phyloP scores from a whole-genome alignment of 2,329 filamentous ascomycete genomes.

The Arachnomyces sp. region DNA sequence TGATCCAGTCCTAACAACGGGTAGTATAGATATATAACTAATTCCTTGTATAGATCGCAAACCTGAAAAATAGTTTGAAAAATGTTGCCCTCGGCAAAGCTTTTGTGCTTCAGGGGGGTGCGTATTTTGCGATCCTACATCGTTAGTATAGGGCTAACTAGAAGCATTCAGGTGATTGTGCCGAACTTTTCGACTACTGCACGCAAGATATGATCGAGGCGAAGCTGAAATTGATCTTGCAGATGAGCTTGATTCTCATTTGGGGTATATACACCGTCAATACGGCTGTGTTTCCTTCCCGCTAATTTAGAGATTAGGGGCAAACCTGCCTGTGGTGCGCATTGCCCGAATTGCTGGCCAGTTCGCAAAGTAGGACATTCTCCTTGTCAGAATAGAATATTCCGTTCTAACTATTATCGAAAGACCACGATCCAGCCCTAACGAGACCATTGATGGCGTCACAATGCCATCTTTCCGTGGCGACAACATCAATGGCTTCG shows the following conservation, averaged over 20 bases:
- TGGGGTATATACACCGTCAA: conserved; percentile 56
- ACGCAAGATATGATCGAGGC: conserved; percentile 80
- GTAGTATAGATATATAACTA: conserved; percentile 6
- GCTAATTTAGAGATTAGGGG: conserved; percentile 25
- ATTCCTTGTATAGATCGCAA: conserved; percentile 50
- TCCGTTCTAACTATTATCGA: not conserved
- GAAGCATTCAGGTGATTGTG: conserved; percentile 58
- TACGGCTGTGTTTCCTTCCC: conserved; percentile 36
- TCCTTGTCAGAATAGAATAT: too few relatives aligned
- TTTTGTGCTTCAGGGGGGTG: conserved; percentile 86
- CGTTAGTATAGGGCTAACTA: not conserved
- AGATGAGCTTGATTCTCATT: conserved; percentile 94
- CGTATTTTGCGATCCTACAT: conserved; percentile 5
- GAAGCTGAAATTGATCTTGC: conserved; percentile 91
- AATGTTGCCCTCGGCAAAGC: conserved; percentile 86
- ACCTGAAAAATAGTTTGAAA: conserved; percentile 66
- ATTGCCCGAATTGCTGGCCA: conserved; percentile 96
- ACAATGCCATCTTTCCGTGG: conserved; percentile 86
- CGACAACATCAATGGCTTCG: conserved; percentile 89
- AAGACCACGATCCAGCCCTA: conserved; percentile 73
- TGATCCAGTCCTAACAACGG: conserved; percentile 3
- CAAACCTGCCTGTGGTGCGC: conserved; percentile 73
- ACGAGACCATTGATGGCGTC: conserved; percentile 69
- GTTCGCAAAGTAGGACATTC: conserved; percentile 63
- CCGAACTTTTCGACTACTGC: conserved; percentile 96